Conservation (phyloP, 2,329 filamentous ascomycete species). For the Xylaria sp. region DNA sequence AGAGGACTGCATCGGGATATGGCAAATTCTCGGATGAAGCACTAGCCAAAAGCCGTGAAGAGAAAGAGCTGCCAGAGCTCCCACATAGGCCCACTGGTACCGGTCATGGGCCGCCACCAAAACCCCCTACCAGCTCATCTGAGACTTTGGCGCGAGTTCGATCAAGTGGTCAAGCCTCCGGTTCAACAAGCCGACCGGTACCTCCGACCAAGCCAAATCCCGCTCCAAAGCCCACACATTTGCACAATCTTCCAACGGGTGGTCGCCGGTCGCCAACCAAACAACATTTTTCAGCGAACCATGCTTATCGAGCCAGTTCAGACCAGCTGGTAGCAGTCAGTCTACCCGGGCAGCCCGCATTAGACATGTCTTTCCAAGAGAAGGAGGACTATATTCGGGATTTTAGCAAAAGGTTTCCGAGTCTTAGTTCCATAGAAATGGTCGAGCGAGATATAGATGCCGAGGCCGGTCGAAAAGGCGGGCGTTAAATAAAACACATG, state of each 20-base stretch:
- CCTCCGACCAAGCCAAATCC: constrained; percentile 61
- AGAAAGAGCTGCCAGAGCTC: constrained; percentile 57
- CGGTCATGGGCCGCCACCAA: constrained; percentile 42
- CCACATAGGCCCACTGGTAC: constrained; percentile 63
- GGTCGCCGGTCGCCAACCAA: constrained; percentile 61
- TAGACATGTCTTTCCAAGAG: constrained; percentile 67
- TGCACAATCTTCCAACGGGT: constrained; percentile 65
- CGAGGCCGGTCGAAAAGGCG: constrained; percentile 47
- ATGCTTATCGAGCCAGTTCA: constrained; percentile 44
- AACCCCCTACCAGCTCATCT: constrained; percentile 42
- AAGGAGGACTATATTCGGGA: constrained; percentile 73
- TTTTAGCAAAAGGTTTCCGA: constrained; percentile 89
- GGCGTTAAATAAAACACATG: constrained; percentile 33
- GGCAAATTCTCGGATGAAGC: constrained; percentile 80
- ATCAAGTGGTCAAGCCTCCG: constrained; percentile 35
- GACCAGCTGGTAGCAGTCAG: constrained; percentile 59
- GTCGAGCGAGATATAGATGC: constrained; percentile 74
- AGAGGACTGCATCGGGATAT: constrained; percentile 86
- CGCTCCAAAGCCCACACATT: constrained; percentile 70
- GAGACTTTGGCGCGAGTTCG: constrained; percentile 42
- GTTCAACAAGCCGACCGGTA: constrained; percentile 45
- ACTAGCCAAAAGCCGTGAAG: constrained; percentile 51
- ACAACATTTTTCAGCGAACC: constrained; percentile 44
- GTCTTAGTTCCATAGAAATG: constrained; percentile 85
- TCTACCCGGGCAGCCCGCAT: constrained; percentile 59